phyloP scores from a whole-genome alignment of 257 asterid genomes.

The Gynochthodes officinalis region DNA sequence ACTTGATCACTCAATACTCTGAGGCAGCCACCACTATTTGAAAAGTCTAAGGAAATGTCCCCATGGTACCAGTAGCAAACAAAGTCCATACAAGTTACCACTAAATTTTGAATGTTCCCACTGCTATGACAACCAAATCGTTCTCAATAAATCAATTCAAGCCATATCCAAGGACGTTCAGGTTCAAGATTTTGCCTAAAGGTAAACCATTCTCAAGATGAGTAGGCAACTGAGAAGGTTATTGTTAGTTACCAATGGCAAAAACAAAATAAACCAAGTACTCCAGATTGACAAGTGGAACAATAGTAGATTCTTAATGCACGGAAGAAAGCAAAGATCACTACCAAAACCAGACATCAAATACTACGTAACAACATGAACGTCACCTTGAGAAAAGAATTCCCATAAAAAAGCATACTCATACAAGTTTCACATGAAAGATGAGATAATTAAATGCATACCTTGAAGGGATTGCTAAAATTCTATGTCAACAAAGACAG shows the following conservation, averaged over 20 bases:
- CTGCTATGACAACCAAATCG: background rate
- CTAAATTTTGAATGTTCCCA: background rate
- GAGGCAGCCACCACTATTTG: background rate
- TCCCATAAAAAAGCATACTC: background rate
- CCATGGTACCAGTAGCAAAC: background rate
- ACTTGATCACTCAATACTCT: background rate
- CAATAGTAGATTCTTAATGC: background rate
- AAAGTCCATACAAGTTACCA: background rate
- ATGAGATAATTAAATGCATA: background rate
- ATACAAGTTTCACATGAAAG: background rate
- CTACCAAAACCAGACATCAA: background rate
- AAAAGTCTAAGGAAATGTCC: background rate
- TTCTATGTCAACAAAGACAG: background rate
- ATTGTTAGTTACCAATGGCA: background rate
- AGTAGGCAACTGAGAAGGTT: background rate
- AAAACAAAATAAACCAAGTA: background rate
- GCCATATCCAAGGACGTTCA: background rate
- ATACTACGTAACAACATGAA: too few species aligned
- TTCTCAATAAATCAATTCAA: background rate
- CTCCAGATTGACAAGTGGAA: slow-evolving; percentile 1
- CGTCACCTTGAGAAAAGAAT: background rate
- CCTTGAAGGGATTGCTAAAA: background rate
- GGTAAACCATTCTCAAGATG: background rate
- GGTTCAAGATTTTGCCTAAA: background rate
- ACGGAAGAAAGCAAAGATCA: background rate